A percentile compares a stretch with the other conserved stretches of the same genome.
Conservation (phyloP, 2,329 filamentous ascomycete species). For the Colletotrichum chlorophyti region DNA sequence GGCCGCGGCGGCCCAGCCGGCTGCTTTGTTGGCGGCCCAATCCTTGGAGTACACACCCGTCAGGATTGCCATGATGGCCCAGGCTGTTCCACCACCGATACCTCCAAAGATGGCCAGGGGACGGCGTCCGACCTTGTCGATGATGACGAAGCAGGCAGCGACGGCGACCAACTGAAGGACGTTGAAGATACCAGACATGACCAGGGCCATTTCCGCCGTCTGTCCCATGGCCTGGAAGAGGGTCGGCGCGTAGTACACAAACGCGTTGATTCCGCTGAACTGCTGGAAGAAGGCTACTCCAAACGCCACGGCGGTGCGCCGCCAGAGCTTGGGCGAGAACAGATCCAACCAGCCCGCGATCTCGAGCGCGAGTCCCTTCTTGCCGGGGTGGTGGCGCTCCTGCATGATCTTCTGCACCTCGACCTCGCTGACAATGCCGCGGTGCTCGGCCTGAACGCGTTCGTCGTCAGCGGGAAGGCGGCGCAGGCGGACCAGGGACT, state of each 20-base stretch:
- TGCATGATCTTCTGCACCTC: slow-evolving; percentile 49
- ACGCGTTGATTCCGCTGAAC: slow-evolving; percentile 32
- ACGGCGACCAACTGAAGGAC: slow-evolving; percentile 41
- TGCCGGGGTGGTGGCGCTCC: slow-evolving; percentile 44
- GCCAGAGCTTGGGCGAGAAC: slow-evolving; percentile 51
- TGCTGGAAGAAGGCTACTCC: slow-evolving; percentile 37
- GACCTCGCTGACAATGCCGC: slow-evolving; percentile 56
- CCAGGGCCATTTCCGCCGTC: slow-evolving; percentile 35
- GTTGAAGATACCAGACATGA: slow-evolving; percentile 43
- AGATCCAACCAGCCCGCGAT: slow-evolving; percentile 53
- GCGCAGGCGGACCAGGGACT: slow-evolving; percentile 45
- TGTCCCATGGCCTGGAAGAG: slow-evolving; percentile 38
- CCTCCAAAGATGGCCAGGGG: slow-evolving; percentile 38
- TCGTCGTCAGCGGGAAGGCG: slow-evolving; percentile 48
- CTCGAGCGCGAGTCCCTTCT: slow-evolving; percentile 47
- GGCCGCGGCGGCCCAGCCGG: slow-evolving; percentile 1
- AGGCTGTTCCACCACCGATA: slow-evolving; percentile 31
- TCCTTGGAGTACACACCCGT: slow-evolving; percentile 10
- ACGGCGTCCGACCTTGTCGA: slow-evolving; percentile 51
- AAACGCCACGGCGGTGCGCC: slow-evolving; percentile 46
- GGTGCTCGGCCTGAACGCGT: slow-evolving; percentile 53
- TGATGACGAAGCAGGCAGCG: slow-evolving; percentile 37
- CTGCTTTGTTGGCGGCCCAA: not conserved
- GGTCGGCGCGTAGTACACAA: slow-evolving; percentile 37
- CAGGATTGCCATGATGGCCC: slow-evolving; percentile 18